These are phyloP conservation scores for Aurantiochytrium sp. DNA, from an alignment of 108 stramenopile species.

Conservation along the genomic window DNA sequence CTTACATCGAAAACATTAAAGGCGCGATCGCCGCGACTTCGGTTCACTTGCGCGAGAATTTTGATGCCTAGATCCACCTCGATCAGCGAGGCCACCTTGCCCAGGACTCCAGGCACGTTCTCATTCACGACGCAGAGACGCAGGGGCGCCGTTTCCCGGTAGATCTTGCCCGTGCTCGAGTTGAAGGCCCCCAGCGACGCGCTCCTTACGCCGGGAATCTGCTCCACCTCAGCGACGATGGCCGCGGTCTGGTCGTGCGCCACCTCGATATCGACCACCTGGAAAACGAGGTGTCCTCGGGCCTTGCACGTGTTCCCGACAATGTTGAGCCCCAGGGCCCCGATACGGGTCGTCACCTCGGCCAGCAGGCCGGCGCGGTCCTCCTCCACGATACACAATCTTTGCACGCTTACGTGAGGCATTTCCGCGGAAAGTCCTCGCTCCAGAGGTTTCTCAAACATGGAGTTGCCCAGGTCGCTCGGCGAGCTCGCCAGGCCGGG, in stretches of 20 bases:
- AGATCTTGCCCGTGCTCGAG: not conserved
- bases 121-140: not conserved
- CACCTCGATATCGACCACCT: not conserved
- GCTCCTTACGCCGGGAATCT: not conserved
- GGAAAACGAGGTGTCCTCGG: not conserved
- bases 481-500: too few relatives aligned
- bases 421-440: too few relatives aligned
- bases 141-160: not conserved
- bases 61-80: constrained; percentile 3
- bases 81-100: not conserved
- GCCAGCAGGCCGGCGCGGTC: not conserved
- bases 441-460: too few relatives aligned
- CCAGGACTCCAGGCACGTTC: not conserved
- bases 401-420: not conserved
- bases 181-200: not conserved
- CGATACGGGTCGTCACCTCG: not conserved
- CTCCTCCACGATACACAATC: not conserved
- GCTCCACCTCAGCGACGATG: not conserved
- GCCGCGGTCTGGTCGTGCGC: not conserved
- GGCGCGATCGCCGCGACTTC: not conserved
- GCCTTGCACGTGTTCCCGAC: constrained; percentile 4
- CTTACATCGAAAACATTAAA: not conserved
- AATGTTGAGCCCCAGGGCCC: not conserved
- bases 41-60: not conserved
- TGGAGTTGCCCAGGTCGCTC: too few relatives aligned